phyloP scores from a whole-genome alignment of 225 moss, liverwort and hornwort genomes.

The Polytrichum formosum region DNA sequence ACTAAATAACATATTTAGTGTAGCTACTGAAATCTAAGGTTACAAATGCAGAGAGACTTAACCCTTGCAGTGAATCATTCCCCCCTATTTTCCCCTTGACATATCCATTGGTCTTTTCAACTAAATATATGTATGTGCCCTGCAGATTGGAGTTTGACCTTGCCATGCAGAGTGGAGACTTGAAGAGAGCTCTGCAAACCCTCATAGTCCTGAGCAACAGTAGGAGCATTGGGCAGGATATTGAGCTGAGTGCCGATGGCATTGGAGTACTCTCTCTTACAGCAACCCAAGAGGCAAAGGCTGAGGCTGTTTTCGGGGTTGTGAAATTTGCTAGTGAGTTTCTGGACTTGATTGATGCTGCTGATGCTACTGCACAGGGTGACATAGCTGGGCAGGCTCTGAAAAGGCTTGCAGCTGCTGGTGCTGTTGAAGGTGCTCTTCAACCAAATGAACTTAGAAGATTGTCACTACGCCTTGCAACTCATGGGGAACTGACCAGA shows the following conservation, averaged over 20 bases:
- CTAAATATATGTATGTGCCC: background rate
- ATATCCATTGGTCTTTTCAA: background rate
- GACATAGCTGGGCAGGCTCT: slow-evolving; percentile 83
- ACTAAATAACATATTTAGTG: no score
- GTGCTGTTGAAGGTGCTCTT: slow-evolving; percentile 84
- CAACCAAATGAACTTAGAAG: slow-evolving; percentile 82
- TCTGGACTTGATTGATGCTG: slow-evolving; percentile 92
- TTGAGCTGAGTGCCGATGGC: slow-evolving; percentile 65
- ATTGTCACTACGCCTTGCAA: slow-evolving; percentile 80
- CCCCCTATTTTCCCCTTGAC: background rate
- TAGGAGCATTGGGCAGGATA: slow-evolving; percentile 79
- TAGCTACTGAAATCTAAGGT: slow-evolving; percentile 1
- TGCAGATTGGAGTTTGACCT: slow-evolving; percentile 94
- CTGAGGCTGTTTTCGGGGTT: slow-evolving; percentile 88
- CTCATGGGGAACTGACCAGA: slow-evolving; percentile 93
- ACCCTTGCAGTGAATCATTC: no score
- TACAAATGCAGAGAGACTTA: background rate
- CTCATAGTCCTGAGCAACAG: slow-evolving; percentile 92
- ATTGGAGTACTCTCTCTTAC: slow-evolving; percentile 74
- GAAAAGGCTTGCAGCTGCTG: slow-evolving; percentile 89
- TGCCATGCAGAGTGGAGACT: slow-evolving; percentile 90
- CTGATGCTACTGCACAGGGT: slow-evolving; percentile 90
- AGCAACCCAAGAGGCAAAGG: slow-evolving; percentile 73
- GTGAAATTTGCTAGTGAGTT: slow-evolving; percentile 94
- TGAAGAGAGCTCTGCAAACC: slow-evolving; percentile 93